Evolutionary conservation across 2,329 filamentous ascomycete species (phyloP), one percentile per base, ranked within the genome.

Genomic region (Exserohilum rostratum): DNA sequence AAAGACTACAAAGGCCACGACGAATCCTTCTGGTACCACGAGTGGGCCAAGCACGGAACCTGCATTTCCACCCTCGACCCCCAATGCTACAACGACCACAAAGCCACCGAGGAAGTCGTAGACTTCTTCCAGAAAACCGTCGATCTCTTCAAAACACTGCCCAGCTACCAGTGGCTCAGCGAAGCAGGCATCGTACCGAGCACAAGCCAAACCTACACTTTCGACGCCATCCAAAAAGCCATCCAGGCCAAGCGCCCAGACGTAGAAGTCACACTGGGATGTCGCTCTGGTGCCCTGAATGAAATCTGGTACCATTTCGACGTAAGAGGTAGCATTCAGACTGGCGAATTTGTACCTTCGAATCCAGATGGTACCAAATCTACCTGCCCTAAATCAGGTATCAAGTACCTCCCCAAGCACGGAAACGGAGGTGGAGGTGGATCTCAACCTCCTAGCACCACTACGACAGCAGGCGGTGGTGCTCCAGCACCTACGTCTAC

Each of bases 1-100:
- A 87, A 90, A 70, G 85, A 88, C 67, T 84, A 87, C 73, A 70
- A 82, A 44, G 87, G 87, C 51, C 75, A 86, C 37, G 84, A 88
- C 61, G 83, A 87, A 64, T 76, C 75, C 10, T 85, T 90, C 65
- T 90, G 88, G 88, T 80, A 84, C 64, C 86, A 89, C 73, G 88
- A 90, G 69, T 90, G 86, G 83, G 80, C 82, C 71, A 90, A 89
- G 72, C 87, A 90, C 71, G 88, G 89, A 29, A 90, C 87, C 11
- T 90, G 88, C 76, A 85, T 90, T 66, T 87, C 84, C 68, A 90
- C 88, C 0, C 82, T 90, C 40, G 76, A 86, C 2, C 83, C 87
- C 0, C 67, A 76, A 17, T 90, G 88, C 79, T 90, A 90, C 76
- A 77, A 78, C 33, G 76, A 82, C 51, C 82, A 83, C 65, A 74